These are phyloP conservation scores for Phytophthora citricola DNA, from an alignment of 352 stramenopile species.

Conservation along the genomic window DNA sequence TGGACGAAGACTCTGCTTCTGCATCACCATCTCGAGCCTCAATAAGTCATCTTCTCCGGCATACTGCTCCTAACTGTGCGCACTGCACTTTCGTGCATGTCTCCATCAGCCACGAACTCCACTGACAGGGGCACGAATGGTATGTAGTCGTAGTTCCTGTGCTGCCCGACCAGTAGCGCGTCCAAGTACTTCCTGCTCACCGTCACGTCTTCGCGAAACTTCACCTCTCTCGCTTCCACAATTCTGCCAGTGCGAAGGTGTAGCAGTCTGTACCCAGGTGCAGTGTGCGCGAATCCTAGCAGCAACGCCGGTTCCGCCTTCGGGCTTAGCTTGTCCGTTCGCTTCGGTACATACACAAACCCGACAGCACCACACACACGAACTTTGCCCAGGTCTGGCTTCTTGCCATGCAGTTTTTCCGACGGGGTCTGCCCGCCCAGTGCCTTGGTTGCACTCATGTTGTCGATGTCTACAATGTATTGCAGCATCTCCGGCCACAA, in stretches of 20 bases:
- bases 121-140: conserved; percentile 1
- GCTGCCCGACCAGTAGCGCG: neutral
- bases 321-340: neutral
- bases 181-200: neutral
- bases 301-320: conserved; percentile 8
- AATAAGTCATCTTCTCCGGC: neutral
- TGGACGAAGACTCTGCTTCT: too few species aligned
- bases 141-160: neutral
- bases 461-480: conserved; percentile 15
- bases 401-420: conserved; percentile 5
- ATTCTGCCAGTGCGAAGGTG: conserved; percentile 6
- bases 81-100: neutral
- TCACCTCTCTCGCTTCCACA: conserved; percentile 2
- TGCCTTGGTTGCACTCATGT: neutral
- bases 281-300: neutral
- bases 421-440: neutral
- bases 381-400: conserved; percentile 6
- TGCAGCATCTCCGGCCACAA: conserved; percentile 10
- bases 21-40: too few species aligned
- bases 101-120: conserved; percentile 6
- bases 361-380: neutral
- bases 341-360: conserved; percentile 3
- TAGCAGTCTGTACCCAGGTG: conserved; percentile 8
- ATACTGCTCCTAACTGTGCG: neutral
- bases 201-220: conserved; percentile 9